Conservation (phyloP, 768 basidiomycete species). For the Mycena leptocephala region DNA sequence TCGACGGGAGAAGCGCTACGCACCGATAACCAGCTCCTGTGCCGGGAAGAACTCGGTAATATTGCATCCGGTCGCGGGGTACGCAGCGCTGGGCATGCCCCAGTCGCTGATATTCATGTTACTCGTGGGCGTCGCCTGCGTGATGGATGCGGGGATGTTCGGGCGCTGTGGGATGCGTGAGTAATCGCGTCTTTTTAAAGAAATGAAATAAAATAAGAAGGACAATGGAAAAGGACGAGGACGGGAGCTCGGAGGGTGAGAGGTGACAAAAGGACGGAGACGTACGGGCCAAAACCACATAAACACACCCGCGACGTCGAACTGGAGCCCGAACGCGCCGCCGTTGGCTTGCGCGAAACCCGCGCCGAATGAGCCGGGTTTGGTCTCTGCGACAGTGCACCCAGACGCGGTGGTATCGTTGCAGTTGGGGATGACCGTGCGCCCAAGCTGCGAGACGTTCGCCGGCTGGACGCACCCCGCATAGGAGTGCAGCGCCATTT, state of each 20-base stretch:
- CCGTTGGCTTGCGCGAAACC: slow-evolving; percentile 80
- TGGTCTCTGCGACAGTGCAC: slow-evolving; percentile 76
- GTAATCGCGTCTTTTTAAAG: slow-evolving; percentile 23
- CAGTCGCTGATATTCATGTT: slow-evolving; percentile 48
- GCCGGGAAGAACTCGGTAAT: slow-evolving; percentile 62
- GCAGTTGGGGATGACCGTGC: slow-evolving; percentile 60
- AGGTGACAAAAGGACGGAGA: slow-evolving; percentile 5
- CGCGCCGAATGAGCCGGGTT: slow-evolving; percentile 74
- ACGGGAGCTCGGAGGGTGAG: no score
- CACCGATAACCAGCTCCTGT: slow-evolving; percentile 60
- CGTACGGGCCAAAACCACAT: slow-evolving; percentile 64
- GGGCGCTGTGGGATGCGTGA: slow-evolving; percentile 15
- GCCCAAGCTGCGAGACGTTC: slow-evolving; percentile 43
- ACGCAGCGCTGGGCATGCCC: slow-evolving; percentile 64
- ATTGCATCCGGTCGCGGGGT: slow-evolving; percentile 58
- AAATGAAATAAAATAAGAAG: neutral
- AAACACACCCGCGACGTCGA: slow-evolving; percentile 64
- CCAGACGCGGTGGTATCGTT: slow-evolving; percentile 66
- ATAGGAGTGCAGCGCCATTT: slow-evolving; percentile 31
- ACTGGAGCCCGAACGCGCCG: slow-evolving; percentile 84
- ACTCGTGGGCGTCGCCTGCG: slow-evolving; percentile 25
- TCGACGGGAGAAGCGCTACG: slow-evolving; percentile 42
- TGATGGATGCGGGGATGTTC: slow-evolving; percentile 37
- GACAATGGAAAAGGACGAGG: no score
- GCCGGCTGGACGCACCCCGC: slow-evolving; percentile 27